These are phyloP conservation scores for Phytophthora syringae DNA, from an alignment of 352 stramenopile species.

Conservation along the genomic window DNA sequence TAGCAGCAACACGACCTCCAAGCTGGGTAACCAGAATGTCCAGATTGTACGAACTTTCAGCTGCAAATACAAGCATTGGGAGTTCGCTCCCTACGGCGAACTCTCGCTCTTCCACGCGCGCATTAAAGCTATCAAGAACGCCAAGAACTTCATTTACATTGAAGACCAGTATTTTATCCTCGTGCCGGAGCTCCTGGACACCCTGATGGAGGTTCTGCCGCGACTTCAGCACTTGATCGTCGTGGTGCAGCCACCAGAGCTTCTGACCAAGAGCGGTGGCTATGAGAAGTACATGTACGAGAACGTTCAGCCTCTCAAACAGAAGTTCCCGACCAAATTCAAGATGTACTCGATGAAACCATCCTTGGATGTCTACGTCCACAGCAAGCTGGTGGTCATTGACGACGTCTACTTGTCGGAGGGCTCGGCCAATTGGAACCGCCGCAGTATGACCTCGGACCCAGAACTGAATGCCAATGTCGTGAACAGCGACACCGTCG, in stretches of 20 bases:
- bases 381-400: constrained; percentile 59
- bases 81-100: constrained; percentile 58
- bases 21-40: constrained; percentile 36
- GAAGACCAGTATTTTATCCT: constrained; percentile 74
- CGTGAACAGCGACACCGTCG: constrained; percentile 39
- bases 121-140: too few species aligned
- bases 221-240: constrained; percentile 54
- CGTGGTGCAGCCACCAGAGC: constrained; percentile 39
- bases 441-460: constrained; percentile 68
- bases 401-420: too few species aligned
- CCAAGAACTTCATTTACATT: constrained; percentile 79
- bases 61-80: constrained; percentile 48
- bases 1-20: constrained; percentile 20
- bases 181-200: constrained; percentile 48
- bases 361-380: constrained; percentile 50
- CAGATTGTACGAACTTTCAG: too few species aligned
- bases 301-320: constrained; percentile 45
- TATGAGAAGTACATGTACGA: constrained; percentile 62
- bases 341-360: constrained; percentile 50
- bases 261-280: constrained; percentile 28
- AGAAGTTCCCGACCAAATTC: constrained; percentile 56
- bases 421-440: constrained; percentile 70
- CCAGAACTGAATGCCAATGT: constrained; percentile 56
- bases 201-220: constrained; percentile 49
- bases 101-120: constrained; percentile 50